Conservation (phyloP, 306 rosid species). For the Lathyrus aphaca region DNA sequence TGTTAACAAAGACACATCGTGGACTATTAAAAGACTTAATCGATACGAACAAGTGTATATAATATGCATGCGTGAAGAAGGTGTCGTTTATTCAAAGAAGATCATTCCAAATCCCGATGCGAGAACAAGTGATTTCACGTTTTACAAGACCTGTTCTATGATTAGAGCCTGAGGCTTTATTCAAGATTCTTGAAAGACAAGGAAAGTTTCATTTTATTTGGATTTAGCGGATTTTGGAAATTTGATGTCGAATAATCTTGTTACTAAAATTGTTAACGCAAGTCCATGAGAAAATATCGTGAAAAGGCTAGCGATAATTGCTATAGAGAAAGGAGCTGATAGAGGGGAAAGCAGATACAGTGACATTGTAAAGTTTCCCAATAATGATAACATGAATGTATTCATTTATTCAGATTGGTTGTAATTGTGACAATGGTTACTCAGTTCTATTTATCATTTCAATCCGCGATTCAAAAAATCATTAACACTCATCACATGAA, state of each 20-base stretch:
- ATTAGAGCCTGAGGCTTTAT: not conserved
- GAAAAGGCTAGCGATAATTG: no score
- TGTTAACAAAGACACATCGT: constrained; percentile 16
- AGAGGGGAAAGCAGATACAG: not conserved
- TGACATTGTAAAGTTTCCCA: no score
- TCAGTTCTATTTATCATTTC: no score
- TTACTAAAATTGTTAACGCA: not conserved
- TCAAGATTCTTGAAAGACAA: not conserved
- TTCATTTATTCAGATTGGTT: no score
- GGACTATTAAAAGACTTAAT: constrained; percentile 73
- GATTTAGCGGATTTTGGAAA: not conserved
- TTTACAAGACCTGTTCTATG: not conserved
- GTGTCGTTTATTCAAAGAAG: no score
- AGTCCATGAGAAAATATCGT: not conserved
- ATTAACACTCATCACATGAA: no score
- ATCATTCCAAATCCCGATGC: not conserved
- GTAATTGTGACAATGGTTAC: no score
- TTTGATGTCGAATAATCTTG: not conserved
- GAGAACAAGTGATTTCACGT: not conserved
- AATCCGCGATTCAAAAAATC: no score
- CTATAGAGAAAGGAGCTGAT: not conserved
- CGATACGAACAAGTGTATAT: constrained; percentile 46
- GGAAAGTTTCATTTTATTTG: not conserved
- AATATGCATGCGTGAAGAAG: not conserved
- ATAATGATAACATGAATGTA: no score